phyloP scores from a whole-genome alignment of 192 early-diverging fungal species.

The Gorgonomyces haynaldii region DNA sequence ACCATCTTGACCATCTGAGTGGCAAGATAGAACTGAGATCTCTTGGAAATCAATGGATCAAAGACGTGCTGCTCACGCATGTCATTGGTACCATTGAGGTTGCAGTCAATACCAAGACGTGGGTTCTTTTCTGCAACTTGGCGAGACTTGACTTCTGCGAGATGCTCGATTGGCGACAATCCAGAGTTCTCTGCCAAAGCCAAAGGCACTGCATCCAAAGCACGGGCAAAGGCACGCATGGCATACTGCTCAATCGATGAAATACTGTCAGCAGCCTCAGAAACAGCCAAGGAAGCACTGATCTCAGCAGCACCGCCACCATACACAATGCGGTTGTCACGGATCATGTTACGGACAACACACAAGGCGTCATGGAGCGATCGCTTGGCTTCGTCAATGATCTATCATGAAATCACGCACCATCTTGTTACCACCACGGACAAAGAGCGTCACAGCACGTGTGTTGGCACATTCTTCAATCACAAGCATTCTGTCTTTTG shows the following conservation, averaged over 20 bases:
- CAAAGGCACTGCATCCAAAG: conserved; percentile 88
- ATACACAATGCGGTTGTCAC: conserved; percentile 97
- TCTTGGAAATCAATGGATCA: conserved; percentile 98
- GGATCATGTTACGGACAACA: conserved; percentile 92
- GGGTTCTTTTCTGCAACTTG: conserved; percentile 81
- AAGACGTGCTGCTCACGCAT: conserved; percentile 98
- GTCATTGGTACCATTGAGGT: conserved; percentile 82
- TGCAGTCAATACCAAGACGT: conserved; percentile 91
- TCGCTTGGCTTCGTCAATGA: conserved; percentile 97
- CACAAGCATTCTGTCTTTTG: conserved; percentile 97
- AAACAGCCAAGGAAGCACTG: conserved; percentile 84
- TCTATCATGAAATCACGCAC: conserved; percentile 41
- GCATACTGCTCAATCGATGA: conserved; percentile 97
- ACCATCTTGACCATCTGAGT: conserved; percentile 99
- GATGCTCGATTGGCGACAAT: conserved; percentile 87
- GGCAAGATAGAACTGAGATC: conserved; percentile 93
- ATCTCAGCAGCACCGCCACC: conserved; percentile 99
- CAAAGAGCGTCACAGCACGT: conserved; percentile 92
- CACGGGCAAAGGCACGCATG: conserved; percentile 96
- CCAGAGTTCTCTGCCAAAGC: conserved; percentile 97
- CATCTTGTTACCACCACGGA: conserved; percentile 99
- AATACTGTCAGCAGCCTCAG: conserved; percentile 77
- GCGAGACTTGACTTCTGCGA: conserved; percentile 88
- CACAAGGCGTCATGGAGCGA: conserved; percentile 98
- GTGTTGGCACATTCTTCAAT: conserved; percentile 99